Base-by-base conservation (phyloP, 106 monocot genomes). In the Platanthera guangdongensis region DNA sequence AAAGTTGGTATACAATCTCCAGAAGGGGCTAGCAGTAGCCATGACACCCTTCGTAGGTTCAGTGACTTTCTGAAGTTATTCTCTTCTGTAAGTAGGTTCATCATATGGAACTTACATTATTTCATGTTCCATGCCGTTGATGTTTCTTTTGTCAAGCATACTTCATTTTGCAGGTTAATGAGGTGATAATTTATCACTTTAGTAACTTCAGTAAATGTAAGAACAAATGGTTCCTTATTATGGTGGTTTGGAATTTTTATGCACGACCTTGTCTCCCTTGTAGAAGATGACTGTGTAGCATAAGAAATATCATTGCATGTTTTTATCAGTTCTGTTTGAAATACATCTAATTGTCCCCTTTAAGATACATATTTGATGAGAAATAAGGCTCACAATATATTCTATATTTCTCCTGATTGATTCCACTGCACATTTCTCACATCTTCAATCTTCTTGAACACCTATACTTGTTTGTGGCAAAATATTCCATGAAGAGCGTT, bases 1-100 rank as follows among this genome's bases (percentile, higher is more conserved):
- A 92, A 90, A 80, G 81, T 99, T 72, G 94, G 99, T 47, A 86
- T 99, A 78, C 99, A 99, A 79, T 99, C 99, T 80, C 99, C 94
- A 51, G 92, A 99, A 80, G 99, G 99, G 19, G 74, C 88, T 57
- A 92, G 90, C 80, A 87, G 89, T 48, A 86, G 86, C 77, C 84
- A 81, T 84, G 90, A 77, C 21, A 46, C 92, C 78, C 90, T 84
- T 70, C 77, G 81, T 77, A 88, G 99, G 82, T 99, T 99, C 80
- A 99, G 94, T 80, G 92, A 99, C 80, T 99, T 99, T 69, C 78
- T 94, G 83, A 92, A 90, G 79, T 77, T 99, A 46, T 86, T 78
- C 79, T 83, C 90, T 83, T 80, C 89, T 81, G 99, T 99, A 94
- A 83, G 99, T 81, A 22, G 10, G 52, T 32, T 65, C 32, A 30